phyloP scores from a whole-genome alignment of 2,329 filamentous ascomycete genomes.

The Rhinocladiella mackenziei region DNA sequence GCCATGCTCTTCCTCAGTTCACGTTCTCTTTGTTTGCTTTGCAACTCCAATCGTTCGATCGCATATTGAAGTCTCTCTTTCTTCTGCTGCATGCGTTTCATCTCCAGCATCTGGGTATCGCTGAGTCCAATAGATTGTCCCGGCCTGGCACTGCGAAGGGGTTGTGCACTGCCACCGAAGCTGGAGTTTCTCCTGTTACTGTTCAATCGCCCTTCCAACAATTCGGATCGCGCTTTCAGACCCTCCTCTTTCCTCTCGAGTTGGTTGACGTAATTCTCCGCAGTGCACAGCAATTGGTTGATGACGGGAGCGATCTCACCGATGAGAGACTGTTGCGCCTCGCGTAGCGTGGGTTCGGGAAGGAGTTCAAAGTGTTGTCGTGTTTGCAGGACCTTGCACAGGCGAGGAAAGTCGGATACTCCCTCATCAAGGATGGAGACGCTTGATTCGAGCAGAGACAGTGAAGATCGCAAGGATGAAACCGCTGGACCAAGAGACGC shows the following conservation, averaged over 20 bases:
- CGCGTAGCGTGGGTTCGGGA: constrained; percentile 73
- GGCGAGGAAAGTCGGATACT: constrained; percentile 60
- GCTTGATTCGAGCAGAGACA: constrained; percentile 59
- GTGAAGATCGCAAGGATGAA: constrained; percentile 56
- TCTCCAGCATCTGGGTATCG: constrained; percentile 52
- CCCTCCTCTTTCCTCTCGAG: constrained; percentile 78
- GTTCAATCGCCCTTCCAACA: constrained; percentile 70
- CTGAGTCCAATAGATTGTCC: constrained; percentile 22
- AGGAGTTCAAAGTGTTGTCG: constrained; percentile 89
- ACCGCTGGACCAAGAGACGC: constrained; percentile 57
- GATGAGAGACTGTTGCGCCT: constrained; percentile 77
- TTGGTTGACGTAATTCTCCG: constrained; percentile 78
- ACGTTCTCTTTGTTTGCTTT: constrained; percentile 72
- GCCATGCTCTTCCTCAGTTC: constrained; percentile 72
- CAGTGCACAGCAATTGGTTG: constrained; percentile 69
- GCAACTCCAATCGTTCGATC: constrained; percentile 78
- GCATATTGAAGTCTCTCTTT: constrained; percentile 83
- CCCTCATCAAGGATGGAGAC: constrained; percentile 59
- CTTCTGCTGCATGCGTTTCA: constrained; percentile 70
- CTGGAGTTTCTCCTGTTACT: constrained; percentile 36
- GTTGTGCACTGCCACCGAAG: constrained; percentile 11
- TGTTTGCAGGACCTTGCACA: constrained; percentile 60
- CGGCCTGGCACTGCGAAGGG: constrained; percentile 24
- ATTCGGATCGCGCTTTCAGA: constrained; percentile 74
- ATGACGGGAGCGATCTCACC: constrained; percentile 89